These are phyloP conservation scores for Selaginella tamariscina DNA, from an alignment of 75 land plant genomes.

Conservation along the genomic window DNA sequence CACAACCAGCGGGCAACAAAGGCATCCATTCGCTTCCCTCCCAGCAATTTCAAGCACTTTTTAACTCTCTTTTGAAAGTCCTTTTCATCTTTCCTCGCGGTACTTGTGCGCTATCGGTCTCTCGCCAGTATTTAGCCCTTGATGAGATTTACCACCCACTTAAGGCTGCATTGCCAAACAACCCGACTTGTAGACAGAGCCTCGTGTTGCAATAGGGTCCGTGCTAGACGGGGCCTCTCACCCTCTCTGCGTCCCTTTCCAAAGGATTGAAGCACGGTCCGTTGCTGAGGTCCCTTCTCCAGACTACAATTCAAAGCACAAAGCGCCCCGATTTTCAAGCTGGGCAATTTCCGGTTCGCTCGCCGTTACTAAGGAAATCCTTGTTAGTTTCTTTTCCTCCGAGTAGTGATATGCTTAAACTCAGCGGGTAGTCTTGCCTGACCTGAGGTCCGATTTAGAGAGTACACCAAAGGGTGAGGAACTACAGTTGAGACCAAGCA, in stretches of 20 bases:
- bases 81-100: constrained; percentile 9
- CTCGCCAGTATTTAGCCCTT: constrained; percentile 8
- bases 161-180: constrained; percentile 15
- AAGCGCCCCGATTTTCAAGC: constrained; percentile 3
- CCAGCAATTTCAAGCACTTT: too few relatives aligned
- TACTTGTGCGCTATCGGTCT: constrained; percentile 13
- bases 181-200: constrained; percentile 5
- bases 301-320: constrained; percentile 10
- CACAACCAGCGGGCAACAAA: neutral
- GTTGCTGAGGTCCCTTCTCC: constrained; percentile 13
- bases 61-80: neutral
- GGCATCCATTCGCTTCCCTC: constrained; percentile 1
- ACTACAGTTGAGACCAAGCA: neutral
- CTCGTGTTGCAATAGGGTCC: constrained; percentile 3
- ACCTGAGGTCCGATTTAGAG: constrained; percentile 3
- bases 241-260: constrained; percentile 34
- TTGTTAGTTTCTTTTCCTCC: constrained; percentile 13
- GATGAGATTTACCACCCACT: constrained; percentile 12
- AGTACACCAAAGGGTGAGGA: constrained; percentile 6
- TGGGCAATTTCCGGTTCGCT: constrained; percentile 8
- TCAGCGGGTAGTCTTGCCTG: constrained; percentile 5
- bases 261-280: constrained; percentile 17
- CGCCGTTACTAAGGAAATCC: constrained; percentile 13
- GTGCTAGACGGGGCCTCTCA: constrained; percentile 30
- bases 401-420: constrained; percentile 6